Evolutionary conservation across 1,284 basidiomycete genomes (phyloP), one percentile per base, ranked within the genome.

Genomic region (Puccinia triticina): DNA sequence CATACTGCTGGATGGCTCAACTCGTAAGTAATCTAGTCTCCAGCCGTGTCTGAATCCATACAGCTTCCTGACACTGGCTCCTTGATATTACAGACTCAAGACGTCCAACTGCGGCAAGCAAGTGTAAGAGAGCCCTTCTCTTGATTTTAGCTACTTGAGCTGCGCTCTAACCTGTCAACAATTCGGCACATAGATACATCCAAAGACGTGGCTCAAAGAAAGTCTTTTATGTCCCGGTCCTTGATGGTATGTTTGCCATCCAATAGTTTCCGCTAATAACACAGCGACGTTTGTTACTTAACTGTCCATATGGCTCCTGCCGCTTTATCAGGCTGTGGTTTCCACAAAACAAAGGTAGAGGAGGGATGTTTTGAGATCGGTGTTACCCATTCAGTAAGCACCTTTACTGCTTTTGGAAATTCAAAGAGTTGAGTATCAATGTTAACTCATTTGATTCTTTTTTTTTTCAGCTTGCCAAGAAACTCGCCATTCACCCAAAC

Each of bases 51-150:
- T n/a, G n/a, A n/a, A n/a, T n/a, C n/a, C 43, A 46, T 46, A 7
- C 43, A 7, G 43, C 14, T 14, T 46, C 43, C 43, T 46, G 14
- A 46, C 43, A 46, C 43, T 46, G 43, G 43, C 43, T 46, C 14
- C 14, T 46, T 14, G 7, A 14, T 14, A 7, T 46, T 46, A 14
- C 43, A 46, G 43, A 46, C 7, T 46, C 43, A 46, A 46, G 43
- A 46, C 7, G 43, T 46, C 43, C 57, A 61, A 61, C 57, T 61
- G 57, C 57, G 57, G 57, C 57, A 61, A 61, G 32, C 57, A 61
- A 61, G 57, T 61, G 57, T 61, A 61, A 61, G 57, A 8, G 23
- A 26, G 7, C n/a, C 21, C 8, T n/a, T 26, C 23, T 61, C 32
- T 61, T 21, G 7, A 26, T 26, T 7, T 26, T 32, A 61, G 57